Evolutionary conservation across 75 land plant species (phyloP), one percentile per base, ranked within the genome.

Genomic region (Sequoia sempervirens): DNA sequence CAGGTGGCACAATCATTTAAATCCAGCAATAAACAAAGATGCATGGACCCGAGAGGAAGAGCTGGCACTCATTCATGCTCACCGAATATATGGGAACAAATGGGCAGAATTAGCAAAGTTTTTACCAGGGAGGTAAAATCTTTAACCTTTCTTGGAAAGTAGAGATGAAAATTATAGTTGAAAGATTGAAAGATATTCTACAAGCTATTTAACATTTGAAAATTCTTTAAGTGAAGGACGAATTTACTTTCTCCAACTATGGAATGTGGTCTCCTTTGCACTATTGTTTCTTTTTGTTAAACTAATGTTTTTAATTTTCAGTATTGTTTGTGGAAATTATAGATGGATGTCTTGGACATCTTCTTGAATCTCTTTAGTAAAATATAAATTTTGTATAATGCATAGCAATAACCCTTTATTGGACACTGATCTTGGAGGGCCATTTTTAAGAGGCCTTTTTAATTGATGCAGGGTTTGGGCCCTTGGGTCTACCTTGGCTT

Each of bases 1-100:
- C 85, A 93, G 96, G 88, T 94, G 97, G 97, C 96, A 92, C 81
- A 92, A 95, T 89, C 97, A 95, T 88, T 91, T 95, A 43, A 95
- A 95, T 85, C 97, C 97, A 81, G 78, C 80, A 74, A 95, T 95
- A 86, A 95, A 95, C 75, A 93, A 87, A 84, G 93, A 93, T 52
- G 92, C 97, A 82, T 95, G 97, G 97, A 95, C 92, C 47, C 93
- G 90, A 43, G 93, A 93, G 75, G 97, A 95, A 76, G 97, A 95
- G 81, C 56, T 95, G 56, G 87, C 88, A 79, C 78, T 95, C 30
- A 91, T 95, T 87, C 92, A 83, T 36, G 95, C 95, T 82, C 97
- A 95, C 87, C 90, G 86, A 82, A 91, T 90, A 47, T 91, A 91
- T 89, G 97, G 97, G 36, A 95, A 95, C 90, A 93, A 89, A 79